These are phyloP conservation scores for Aphelidium insulamus DNA, from an alignment of 371 early-diverging fungal genomes.

Conservation along the genomic window DNA sequence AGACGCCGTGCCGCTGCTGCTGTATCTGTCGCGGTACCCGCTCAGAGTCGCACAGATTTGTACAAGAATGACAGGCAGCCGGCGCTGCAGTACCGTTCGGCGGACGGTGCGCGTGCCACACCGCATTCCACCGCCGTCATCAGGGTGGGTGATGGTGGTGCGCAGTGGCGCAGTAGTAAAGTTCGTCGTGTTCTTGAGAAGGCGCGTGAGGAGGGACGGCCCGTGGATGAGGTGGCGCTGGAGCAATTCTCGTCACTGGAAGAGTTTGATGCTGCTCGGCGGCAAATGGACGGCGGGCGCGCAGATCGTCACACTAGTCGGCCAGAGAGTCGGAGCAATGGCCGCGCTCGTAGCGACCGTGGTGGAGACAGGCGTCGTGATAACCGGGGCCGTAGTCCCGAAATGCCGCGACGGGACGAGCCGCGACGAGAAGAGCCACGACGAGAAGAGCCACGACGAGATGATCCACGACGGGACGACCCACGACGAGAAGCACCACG, in stretches of 20 bases:
- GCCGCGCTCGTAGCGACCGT: constrained; percentile 1
- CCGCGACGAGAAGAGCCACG: constrained; percentile 3
- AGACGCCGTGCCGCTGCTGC: no score
- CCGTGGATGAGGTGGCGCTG: constrained; percentile 37
- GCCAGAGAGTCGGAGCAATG: constrained; percentile 1
- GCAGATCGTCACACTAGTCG: constrained; percentile 1
- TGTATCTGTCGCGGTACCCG: no score
- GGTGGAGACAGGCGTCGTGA: constrained; percentile 3
- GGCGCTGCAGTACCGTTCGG: no score
- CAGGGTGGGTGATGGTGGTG: constrained; percentile 52
- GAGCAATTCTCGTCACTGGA: constrained; percentile 45
- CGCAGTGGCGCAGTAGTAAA: constrained; percentile 63
- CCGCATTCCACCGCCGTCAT: no score
- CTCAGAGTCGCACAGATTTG: no score
- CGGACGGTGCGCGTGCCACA: no score
- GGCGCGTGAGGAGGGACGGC: constrained; percentile 36
- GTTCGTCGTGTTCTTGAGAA: constrained; percentile 39
- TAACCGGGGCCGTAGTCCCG: constrained; percentile 1
- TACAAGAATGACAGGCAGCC: no score
- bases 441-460: neutral
- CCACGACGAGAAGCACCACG: constrained; percentile 4
- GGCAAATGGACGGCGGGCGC: no score
- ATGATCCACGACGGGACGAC: no score
- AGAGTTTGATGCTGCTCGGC: constrained; percentile 39
- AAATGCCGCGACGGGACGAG: constrained; percentile 2